Conservation (phyloP, 2,329 filamentous ascomycete genomes). For the Penicillium hordei region DNA sequence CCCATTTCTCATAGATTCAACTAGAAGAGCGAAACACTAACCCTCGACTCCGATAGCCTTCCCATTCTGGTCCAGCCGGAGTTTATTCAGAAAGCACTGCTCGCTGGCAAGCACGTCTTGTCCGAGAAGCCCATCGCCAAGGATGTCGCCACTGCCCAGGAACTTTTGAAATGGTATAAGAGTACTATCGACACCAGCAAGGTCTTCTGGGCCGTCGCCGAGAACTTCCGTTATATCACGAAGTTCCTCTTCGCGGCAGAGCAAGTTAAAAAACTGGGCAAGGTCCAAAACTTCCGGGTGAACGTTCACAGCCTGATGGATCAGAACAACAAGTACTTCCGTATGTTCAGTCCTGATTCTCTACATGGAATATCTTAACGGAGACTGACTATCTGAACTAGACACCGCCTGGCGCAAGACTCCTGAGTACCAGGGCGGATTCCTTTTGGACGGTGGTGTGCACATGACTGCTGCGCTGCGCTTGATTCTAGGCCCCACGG, state of each 20-base stretch:
- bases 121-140: constrained; percentile 60
- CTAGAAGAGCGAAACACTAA: not conserved
- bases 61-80: constrained; percentile 55
- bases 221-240: constrained; percentile 58
- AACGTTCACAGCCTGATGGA: constrained; percentile 48
- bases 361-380: not conserved
- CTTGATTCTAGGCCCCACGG: constrained; percentile 47
- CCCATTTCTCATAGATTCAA: not conserved
- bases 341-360: constrained; percentile 30
- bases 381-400: constrained; percentile 9
- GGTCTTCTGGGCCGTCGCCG: constrained; percentile 52
- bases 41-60: constrained; percentile 39
- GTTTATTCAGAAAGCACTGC: constrained; percentile 51
- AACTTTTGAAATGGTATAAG: constrained; percentile 54
- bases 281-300: constrained; percentile 52
- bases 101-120: constrained; percentile 56
- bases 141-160: constrained; percentile 52
- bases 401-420: constrained; percentile 55
- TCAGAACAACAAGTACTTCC: constrained; percentile 55
- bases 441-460: constrained; percentile 59
- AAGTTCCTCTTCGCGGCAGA: constrained; percentile 49
- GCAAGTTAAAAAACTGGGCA: constrained; percentile 50
- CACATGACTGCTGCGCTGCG: constrained; percentile 56
- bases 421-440: constrained; percentile 59
- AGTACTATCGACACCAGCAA: constrained; percentile 42